Evolutionary conservation across 305 asterid genomes (phyloP).

Genomic region (Fraxinus floribunda): DNA sequence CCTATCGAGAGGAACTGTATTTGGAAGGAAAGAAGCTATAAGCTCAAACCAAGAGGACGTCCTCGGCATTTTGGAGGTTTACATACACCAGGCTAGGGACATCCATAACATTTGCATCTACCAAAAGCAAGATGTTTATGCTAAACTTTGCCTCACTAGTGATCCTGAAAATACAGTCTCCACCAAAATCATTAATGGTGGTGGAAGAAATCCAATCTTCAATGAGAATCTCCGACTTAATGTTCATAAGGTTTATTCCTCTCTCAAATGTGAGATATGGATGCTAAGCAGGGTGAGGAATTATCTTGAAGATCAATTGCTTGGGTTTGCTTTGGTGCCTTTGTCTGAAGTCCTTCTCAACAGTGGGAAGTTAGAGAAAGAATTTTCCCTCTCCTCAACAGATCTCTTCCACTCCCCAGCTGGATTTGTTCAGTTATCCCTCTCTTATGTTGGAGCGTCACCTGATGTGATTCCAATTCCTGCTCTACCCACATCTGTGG

Average conservation of each 20-base stretch:
- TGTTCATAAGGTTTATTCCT: constrained; percentile 60
- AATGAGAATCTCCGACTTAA: constrained; percentile 58
- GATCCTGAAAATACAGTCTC: constrained; percentile 74
- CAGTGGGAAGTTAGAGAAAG: constrained; percentile 71
- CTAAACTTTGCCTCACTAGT: constrained; percentile 75
- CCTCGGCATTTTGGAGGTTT: constrained; percentile 71
- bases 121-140: constrained; percentile 97
- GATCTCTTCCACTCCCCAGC: constrained; percentile 99
- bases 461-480: constrained; percentile 74
- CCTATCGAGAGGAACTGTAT: constrained; percentile 37
- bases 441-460: constrained; percentile 56
- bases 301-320: constrained; percentile 90
- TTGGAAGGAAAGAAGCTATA: constrained; percentile 38
- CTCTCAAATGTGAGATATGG: constrained; percentile 93
- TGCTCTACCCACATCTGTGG: constrained; percentile 37
- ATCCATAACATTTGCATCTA: constrained; percentile 96
- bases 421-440: constrained; percentile 76
- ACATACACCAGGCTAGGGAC: constrained; percentile 83
- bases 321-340: constrained; percentile 92
- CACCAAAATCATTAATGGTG: constrained; percentile 80
- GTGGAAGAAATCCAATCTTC: constrained; percentile 85
- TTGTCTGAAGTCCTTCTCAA: constrained; percentile 63
- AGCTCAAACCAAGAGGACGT: constrained; percentile 36
- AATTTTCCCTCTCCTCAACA: constrained; percentile 83
- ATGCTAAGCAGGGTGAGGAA: constrained; percentile 96